Evolutionary conservation across 768 basidiomycete genomes (phyloP).

Genomic region (Phanerodontia chrysosporium): DNA sequence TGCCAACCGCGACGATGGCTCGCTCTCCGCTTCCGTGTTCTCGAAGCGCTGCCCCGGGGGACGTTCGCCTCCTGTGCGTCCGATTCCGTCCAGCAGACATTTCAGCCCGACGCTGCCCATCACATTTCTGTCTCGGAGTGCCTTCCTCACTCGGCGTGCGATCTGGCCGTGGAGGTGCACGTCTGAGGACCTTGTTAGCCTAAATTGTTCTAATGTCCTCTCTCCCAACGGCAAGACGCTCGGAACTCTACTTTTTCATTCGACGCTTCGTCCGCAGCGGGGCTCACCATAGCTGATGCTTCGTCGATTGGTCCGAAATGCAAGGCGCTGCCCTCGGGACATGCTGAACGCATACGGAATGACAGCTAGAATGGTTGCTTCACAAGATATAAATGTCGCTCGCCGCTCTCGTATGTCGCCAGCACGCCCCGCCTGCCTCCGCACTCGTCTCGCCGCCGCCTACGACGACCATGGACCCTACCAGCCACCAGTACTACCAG

Average conservation of each 20-base stretch:
- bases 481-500: constrained; percentile 8
- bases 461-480: constrained; percentile 9
- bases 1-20: neutral
- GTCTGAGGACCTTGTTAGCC: constrained; percentile 5
- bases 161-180: neutral
- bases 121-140: neutral
- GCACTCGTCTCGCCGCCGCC: constrained; percentile 4
- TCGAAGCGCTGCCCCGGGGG: neutral
- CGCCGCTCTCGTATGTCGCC: constrained; percentile 6
- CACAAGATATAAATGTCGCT: constrained; percentile 10
- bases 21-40: neutral
- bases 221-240: neutral
- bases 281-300: neutral
- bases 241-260: neutral
- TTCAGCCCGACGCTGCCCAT: neutral
- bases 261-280: neutral
- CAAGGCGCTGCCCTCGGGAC: neutral
- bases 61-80: neutral
- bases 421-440: neutral
- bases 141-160: neutral
- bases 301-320: neutral
- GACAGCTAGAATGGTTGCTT: constrained; percentile 10
- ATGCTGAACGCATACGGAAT: constrained; percentile 3
- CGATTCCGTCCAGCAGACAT: neutral
- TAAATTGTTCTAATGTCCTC: constrained; percentile 12